Conservation (phyloP, 78 protist genomes). For the Dictyostelium brefeldianum region DNA sequence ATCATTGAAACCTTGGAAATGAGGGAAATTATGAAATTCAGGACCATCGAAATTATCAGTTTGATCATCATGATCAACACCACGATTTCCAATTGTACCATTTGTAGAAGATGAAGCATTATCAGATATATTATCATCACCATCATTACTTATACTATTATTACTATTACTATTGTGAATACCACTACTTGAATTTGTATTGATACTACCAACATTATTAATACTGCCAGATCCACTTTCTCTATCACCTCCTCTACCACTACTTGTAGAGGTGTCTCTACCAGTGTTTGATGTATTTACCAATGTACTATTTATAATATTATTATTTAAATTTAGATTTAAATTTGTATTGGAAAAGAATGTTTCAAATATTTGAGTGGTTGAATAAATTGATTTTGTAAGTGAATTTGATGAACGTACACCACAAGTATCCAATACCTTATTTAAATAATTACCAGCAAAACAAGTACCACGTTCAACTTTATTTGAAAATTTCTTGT, state of each 20-base stretch:
- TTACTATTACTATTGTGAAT: slow-evolving; percentile 6
- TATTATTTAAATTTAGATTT: background rate
- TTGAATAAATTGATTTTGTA: slow-evolving; percentile 59
- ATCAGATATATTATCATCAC: slow-evolving; percentile 11
- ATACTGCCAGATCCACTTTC: background rate
- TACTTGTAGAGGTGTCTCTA: background rate
- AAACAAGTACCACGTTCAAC: slow-evolving; percentile 59
- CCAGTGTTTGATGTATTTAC: no score
- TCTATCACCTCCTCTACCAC: background rate
- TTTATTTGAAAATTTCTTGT: slow-evolving; percentile 64
- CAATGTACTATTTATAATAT: no score
- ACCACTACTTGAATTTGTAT: background rate
- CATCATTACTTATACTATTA: background rate
- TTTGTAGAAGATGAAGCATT: background rate
- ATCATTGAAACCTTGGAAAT: slow-evolving; percentile 82
- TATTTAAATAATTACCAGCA: slow-evolving; percentile 8
- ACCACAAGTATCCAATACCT: slow-evolving; percentile 48
- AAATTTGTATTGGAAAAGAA: slow-evolving; percentile 59
- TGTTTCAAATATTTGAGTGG: slow-evolving; percentile 71
- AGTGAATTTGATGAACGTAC: background rate
- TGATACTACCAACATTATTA: background rate
- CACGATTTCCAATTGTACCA: slow-evolving; percentile 15
- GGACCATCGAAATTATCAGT: slow-evolving; percentile 53
- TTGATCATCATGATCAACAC: background rate
- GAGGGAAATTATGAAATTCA: slow-evolving; percentile 77